A percentile compares a stretch with the other conserved stretches of the same genome.
Conservation (phyloP, 139 green algal genomes). For the Zygnema circumcarinatum region DNA sequence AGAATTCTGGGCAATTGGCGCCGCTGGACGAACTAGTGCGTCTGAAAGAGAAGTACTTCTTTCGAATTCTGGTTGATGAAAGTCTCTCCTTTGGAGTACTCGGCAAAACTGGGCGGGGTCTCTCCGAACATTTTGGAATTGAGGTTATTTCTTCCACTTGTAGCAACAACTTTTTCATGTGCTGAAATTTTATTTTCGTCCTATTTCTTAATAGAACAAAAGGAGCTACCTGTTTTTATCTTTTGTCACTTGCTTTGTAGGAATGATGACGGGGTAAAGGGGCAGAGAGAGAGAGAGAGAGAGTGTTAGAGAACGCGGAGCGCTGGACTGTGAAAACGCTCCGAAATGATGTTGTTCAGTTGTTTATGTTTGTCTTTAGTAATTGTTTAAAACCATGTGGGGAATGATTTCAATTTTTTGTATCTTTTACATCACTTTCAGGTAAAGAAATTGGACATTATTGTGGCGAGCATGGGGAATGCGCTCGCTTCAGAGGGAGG, state of each 20-base stretch:
- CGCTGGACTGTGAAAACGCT: too few species aligned
- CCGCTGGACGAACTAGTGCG: conserved; percentile 78
- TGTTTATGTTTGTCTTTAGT: too few species aligned
- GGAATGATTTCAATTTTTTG: too few species aligned
- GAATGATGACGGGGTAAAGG: neutral
- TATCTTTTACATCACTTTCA: conserved; percentile 8
- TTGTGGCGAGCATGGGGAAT: conserved; percentile 84
- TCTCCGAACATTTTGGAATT: conserved; percentile 84
- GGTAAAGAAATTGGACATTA: conserved; percentile 81
- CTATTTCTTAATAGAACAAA: neutral
- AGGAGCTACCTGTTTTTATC: neutral
- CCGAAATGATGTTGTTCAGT: too few species aligned
- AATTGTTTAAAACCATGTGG: too few species aligned
- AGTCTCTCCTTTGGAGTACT: conserved; percentile 87
- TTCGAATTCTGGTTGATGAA: conserved; percentile 95
- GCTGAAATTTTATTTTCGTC: neutral
- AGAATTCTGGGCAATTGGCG: conserved; percentile 67
- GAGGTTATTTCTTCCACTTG: conserved; percentile 25
- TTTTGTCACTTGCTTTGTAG: neutral
- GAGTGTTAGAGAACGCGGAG: too few species aligned
- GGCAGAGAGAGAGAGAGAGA: too few species aligned
- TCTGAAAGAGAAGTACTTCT: conserved; percentile 86
- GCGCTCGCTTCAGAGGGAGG: conserved; percentile 85
- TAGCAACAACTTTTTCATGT: neutral
- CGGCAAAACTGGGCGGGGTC: conserved; percentile 81